phyloP scores from a whole-genome alignment of 192 early-diverging fungal genomes.

The Mortierella alpina region DNA sequence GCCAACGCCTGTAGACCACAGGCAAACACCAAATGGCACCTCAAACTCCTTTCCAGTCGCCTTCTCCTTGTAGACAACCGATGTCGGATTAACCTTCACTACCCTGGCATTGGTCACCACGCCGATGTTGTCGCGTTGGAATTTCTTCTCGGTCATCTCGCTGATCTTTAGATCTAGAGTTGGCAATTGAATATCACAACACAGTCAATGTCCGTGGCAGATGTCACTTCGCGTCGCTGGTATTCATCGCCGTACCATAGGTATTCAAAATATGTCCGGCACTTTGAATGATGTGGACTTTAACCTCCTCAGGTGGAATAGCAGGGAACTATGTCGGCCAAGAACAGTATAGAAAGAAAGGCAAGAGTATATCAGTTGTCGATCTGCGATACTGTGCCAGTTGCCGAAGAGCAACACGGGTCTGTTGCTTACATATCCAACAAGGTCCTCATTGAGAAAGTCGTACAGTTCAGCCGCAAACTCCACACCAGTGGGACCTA shows the following conservation, averaged over 20 bases:
- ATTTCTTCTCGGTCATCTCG: conserved; percentile 71
- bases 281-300: conserved; percentile 74
- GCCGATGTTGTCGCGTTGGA: conserved; percentile 71
- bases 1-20: conserved; percentile 72
- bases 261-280: conserved; percentile 81
- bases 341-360: conserved; percentile 2
- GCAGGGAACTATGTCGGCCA: conserved; percentile 66
- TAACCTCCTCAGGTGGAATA: conserved; percentile 63
- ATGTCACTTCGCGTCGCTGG: neutral
- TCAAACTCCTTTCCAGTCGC: conserved; percentile 40
- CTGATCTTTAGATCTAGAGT: conserved; percentile 66
- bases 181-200: neutral
- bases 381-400: neutral
- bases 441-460: conserved; percentile 68
- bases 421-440: conserved; percentile 59
- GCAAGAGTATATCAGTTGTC: neutral
- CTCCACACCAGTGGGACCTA: conserved; percentile 70
- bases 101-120: conserved; percentile 78
- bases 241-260: conserved; percentile 42
- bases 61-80: conserved; percentile 67
- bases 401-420: neutral
- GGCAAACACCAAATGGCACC: conserved; percentile 60
- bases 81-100: conserved; percentile 60
- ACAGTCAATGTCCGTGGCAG: neutral
- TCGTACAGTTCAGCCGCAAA: conserved; percentile 71